These are phyloP conservation scores for Lindgomyces ingoldianus DNA, from an alignment of 495 filamentous ascomycete species.

Conservation along the genomic window DNA sequence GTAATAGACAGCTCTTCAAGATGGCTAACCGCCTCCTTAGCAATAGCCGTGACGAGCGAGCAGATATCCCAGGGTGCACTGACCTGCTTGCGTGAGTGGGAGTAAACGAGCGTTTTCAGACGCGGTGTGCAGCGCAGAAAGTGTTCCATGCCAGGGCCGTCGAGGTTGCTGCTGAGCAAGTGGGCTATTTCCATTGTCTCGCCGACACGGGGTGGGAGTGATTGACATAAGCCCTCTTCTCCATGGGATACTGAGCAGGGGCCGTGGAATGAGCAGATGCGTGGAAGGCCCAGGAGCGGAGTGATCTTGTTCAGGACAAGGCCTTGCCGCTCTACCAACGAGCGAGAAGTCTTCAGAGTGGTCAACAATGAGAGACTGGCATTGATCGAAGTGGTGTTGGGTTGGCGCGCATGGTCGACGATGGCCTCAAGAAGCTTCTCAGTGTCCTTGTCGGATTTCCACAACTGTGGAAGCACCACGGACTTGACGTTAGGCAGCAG, in stretches of 20 bases:
- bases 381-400: slow-evolving; percentile 20
- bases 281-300: slow-evolving; percentile 26
- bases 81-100: slow-evolving; percentile 16
- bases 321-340: slow-evolving; percentile 20
- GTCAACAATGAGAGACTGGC: slow-evolving; percentile 22
- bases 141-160: slow-evolving; percentile 23
- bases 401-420: slow-evolving; percentile 21
- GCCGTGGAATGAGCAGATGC: slow-evolving; percentile 18
- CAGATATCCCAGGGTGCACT: slow-evolving; percentile 19
- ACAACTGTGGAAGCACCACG: slow-evolving; percentile 18
- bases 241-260: slow-evolving; percentile 16
- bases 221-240: slow-evolving; percentile 14
- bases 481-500: slow-evolving; percentile 28
- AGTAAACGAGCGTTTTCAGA: slow-evolving; percentile 27
- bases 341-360: slow-evolving; percentile 17
- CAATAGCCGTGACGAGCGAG: slow-evolving; percentile 20
- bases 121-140: slow-evolving; percentile 27
- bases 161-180: slow-evolving; percentile 23
- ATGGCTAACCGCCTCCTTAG: slow-evolving; percentile 22
- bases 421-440: slow-evolving; percentile 28
- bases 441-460: slow-evolving; percentile 19
- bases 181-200: slow-evolving; percentile 23
- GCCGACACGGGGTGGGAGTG: slow-evolving; percentile 20
- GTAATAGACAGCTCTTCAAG: slow-evolving; percentile 23
- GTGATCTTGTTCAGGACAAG: slow-evolving; percentile 25